Base-by-base conservation (phyloP, 2,329 filamentous ascomycete species). In the Juglanconis juglandina region DNA sequence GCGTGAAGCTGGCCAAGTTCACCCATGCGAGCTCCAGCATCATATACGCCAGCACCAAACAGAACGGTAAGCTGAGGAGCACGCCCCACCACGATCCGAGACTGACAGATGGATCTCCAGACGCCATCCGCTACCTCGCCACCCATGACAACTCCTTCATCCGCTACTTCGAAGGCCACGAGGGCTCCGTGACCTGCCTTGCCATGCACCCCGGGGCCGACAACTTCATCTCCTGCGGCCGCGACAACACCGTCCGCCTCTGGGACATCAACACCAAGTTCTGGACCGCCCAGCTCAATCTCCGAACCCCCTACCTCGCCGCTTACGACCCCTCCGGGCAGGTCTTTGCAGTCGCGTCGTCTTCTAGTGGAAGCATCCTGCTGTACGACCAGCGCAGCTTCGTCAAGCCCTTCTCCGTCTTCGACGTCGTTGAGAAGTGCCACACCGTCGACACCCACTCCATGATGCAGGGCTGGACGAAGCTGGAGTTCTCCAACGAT, bases 131-230 rank as follows among this genome's bases (percentile, higher is more conserved):
- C 72, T 97, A 90, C 76, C 89, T 92, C 64, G 96, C 86, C 59
- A 96, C 89, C 11, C 95, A 99, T 75, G 95, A 98, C 74, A 97
- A 98, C 77, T 90, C 89, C 61, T 99, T 96, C 74, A 90, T 98
- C 64, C 90, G 95, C 64, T 99, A 99, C 76, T 99, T 98, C 72
- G 88, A 91, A 63, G 95, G 94, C 53, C 95, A 99, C 74, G 89
- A 90, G 47, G 88, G 85, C 61, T 82, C 87, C 58, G 95, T 99
- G 41, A 98, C 94, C 17, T 89, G 84, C 63, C 82, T 99, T 34
- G 81, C 89, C 1, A 83, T 98, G 64, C 94, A 93, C 65, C 95
- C 95, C 0, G 90, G 91, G 52, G 87, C 84, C 68, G 95, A 99
- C 74, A 89, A 89, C 66, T 98, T 99, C 77, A 86, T 99, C 60